Base-by-base conservation (phyloP, 352 stramenopile genomes). In the Globisporangium okanoganense region DNA sequence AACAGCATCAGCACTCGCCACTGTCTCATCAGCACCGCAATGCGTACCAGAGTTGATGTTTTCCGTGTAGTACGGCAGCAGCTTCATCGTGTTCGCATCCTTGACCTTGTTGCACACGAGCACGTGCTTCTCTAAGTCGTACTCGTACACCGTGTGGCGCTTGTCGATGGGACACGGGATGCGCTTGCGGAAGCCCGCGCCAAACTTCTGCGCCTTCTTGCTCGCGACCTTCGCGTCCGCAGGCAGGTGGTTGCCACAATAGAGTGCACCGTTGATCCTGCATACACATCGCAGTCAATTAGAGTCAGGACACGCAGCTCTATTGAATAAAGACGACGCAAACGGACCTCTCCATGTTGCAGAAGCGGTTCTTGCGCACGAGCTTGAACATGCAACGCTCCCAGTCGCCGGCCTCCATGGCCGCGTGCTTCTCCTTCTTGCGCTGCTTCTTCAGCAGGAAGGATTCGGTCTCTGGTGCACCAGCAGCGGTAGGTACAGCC, bases 31-130 rank as follows among this genome's bases (percentile, higher is more conserved):
- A n/a, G 1, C 22, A 14, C 18, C 56, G 38, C 59, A 73, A 50
- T 90, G 75, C 5, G 53, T 74, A 5, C 82, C 85, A 31, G 82
- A 92, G 66, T 94, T 94, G 59, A 94, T 90, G 49, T 91, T 88
- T 54, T 84, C 75, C 24, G 58, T 73, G 62, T 91, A 94, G 65
- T 81, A 92, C 20, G 83, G 79, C 49, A 92, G 66, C 24, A 68
- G 64, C 64, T 72, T 75, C 70, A 85, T 85, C n/a, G 61, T 61
- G 1, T 79, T 68, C 18, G 72, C 72, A 54, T 92, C 81, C 56
- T 89, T 89, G 25, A 85, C 71, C 13, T 80, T 82, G 69, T 92
- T 94, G 71, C 85, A 94, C 5, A 94, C 72, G 45, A 82, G 62
- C 47, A 90, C 70, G 67, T 94, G 85, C 70, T 92, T 92, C 52